Evolutionary conservation across 2,329 filamentous ascomycete species (phyloP).

Genomic region (Neophaeococcomyces mojaviensis): DNA sequence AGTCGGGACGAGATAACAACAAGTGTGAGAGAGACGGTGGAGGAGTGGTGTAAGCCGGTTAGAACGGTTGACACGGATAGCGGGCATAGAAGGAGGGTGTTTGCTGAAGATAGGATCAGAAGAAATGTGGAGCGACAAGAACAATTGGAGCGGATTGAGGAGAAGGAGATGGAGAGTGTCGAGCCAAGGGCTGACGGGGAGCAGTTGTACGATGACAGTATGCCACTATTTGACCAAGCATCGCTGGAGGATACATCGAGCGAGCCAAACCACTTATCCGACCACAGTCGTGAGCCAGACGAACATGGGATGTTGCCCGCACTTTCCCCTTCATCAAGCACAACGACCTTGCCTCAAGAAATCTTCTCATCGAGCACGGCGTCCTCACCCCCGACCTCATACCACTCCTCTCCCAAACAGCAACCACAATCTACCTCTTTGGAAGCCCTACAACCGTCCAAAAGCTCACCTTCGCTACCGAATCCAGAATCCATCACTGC

Average conservation of each 20-base stretch:
- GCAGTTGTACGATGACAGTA: conserved; percentile 10
- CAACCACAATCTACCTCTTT: conserved; percentile 12
- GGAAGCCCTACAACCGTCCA: not conserved
- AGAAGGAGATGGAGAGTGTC: not conserved
- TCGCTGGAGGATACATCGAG: conserved; percentile 21
- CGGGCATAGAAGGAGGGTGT: conserved; percentile 83
- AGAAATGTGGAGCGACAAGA: conserved; percentile 30
- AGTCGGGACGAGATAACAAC: conserved; percentile 91
- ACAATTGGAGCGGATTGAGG: not conserved
- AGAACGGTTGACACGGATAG: conserved; percentile 46
- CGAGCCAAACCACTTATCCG: conserved; percentile 41
- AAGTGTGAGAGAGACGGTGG: conserved; percentile 78
- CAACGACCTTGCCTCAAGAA: conserved; percentile 14
- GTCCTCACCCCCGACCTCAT: conserved; percentile 16
- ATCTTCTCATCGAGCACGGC: not conserved
- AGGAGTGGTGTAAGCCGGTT: conserved; percentile 68
- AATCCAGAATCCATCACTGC: conserved; percentile 70
- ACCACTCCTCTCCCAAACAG: not conserved
- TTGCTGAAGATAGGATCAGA: conserved; percentile 73
- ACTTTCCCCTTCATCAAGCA: conserved; percentile 18
- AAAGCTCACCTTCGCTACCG: too few relatives aligned
- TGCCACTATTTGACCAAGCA: conserved; percentile 21
- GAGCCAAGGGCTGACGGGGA: not conserved
- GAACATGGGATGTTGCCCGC: not conserved
- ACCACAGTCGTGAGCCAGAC: not conserved